Base-by-base conservation (phyloP, 2,329 filamentous ascomycete genomes). In the Blastomyces parvus region DNA sequence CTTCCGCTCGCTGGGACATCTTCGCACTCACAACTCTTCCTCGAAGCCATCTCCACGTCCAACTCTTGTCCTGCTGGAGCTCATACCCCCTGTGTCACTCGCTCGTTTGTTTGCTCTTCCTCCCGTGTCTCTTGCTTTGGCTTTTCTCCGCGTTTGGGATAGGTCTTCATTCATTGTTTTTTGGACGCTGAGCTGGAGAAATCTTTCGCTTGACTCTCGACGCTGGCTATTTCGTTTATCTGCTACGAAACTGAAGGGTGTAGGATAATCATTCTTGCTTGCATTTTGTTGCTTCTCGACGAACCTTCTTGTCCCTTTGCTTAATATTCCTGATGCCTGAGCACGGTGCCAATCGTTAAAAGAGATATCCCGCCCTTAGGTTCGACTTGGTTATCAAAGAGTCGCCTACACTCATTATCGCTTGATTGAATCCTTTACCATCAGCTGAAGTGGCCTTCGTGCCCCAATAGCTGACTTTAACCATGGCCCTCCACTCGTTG, bases 401-500 rank as follows among this genome's bases (percentile, higher is more conserved):
- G 17, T 46, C 13, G 13, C 25, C 8, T 40, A 61, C 59, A 33
- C 9, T 61, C 59, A 13, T 55, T 53, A 55, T 61, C 38, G 33
- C 46, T 40, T 50, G 59, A 48, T 48, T 48, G 36, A 9, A 44
- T 27, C 3, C 25, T 52, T 58, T 36, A 25, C n/a, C 38, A 22
- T 56, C 36, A 27, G 44, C 22, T 19, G 14, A 42, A 14, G 36
- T 19, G 53, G 48, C 40, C 53, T 22, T 60, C 13, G 56, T 22
- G 44, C 56, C 53, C 48, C 13, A 14, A 58, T 42, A 60, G 17
- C 27, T 53, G 38, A 42, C n/a, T 27, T 42, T 62, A 57, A 72
- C 65, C 61, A 80, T 80, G 78, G 76, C 74, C 63, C 71, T 73
- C 66, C 69, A 71, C 65, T 70, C 70, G 63, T 70, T 76, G 69